Base-by-base conservation (phyloP, 1,139 yeast genomes). In the Kodamaea fungicola region DNA sequence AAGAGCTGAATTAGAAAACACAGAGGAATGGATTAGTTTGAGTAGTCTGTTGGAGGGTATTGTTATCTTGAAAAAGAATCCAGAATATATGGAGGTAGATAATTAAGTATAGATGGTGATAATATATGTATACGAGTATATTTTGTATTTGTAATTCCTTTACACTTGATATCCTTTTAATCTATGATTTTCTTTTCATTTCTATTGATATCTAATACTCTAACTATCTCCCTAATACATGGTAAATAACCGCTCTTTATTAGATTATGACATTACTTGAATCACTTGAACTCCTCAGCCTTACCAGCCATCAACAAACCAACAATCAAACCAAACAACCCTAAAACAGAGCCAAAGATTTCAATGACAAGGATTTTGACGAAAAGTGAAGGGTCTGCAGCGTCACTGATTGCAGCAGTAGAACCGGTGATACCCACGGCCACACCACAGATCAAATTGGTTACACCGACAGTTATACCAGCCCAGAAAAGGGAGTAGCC, bases 381-480 rank as follows among this genome's bases (percentile, higher is more conserved):
- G 57, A 94, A 94, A 49, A 94, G 74, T 3, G 96, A 78, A 25
- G 96, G 79, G 67, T 94, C 97, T 9, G 98, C 97, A 26, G 99
- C 99, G 66, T 94, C 99, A 36, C 95, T 80, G 45, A 94, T 80
- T 33, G 99, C 99, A 32, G 98, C 98, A 22, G 97, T 92, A 22
- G 97, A 83, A 34, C 99, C 99, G 16, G 98, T 92, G 44, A 94
- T 76, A 46, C 99, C 99, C 35, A 94, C 99, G 8, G 97, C 92
- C 43, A 94, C 74, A 65, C 99, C 99, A 74, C 99, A 94, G 44
- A 92, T 83, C 58, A 94, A 76, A 62, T 94, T 94, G 53, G 95
- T 81, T 25, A 86, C 61, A 31, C 99, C 99, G 33, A 94, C 98
- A 6, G 98, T 92, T 39, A 90, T 58, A 13, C 99, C 99, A 22